Conservation (phyloP, 2,329 filamentous ascomycete genomes). For the Paramyrothecium sp. region DNA sequence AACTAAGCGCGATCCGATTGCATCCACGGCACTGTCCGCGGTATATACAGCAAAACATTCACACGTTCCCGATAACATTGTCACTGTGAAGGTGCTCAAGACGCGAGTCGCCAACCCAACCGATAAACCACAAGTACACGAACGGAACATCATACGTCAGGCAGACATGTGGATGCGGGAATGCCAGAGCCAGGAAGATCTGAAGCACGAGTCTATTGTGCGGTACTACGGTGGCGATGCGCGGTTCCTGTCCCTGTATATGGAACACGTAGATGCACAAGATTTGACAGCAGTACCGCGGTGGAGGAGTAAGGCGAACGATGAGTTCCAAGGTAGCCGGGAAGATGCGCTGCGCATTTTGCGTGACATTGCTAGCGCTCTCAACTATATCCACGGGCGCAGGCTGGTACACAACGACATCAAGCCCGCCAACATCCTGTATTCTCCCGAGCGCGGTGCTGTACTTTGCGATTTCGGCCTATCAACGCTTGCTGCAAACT, state of each 20-base stretch:
- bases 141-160: conserved; percentile 56
- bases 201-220: conserved; percentile 58
- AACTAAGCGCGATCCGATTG: conserved; percentile 56
- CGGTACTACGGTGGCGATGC: conserved; percentile 59
- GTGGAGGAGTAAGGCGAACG: conserved; percentile 47
- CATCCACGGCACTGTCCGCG: conserved; percentile 51
- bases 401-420: conserved; percentile 60
- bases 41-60: conserved; percentile 57
- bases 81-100: conserved; percentile 62
- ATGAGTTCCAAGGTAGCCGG: conserved; percentile 49
- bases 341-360: conserved; percentile 52
- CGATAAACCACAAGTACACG: conserved; percentile 46
- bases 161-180: conserved; percentile 61
- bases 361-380: conserved; percentile 50
- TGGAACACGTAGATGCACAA: conserved; percentile 59
- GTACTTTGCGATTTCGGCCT: conserved; percentile 62
- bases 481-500: conserved; percentile 45
- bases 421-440: conserved; percentile 61
- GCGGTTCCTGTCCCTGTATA: conserved; percentile 58
- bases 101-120: conserved; percentile 41
- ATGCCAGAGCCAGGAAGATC: conserved; percentile 52
- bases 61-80: conserved; percentile 49
- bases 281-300: conserved; percentile 48
- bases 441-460: conserved; percentile 56
- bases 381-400: conserved; percentile 55